Conservation (phyloP, 192 early-diverging fungal species). For the Backusella sp. region DNA sequence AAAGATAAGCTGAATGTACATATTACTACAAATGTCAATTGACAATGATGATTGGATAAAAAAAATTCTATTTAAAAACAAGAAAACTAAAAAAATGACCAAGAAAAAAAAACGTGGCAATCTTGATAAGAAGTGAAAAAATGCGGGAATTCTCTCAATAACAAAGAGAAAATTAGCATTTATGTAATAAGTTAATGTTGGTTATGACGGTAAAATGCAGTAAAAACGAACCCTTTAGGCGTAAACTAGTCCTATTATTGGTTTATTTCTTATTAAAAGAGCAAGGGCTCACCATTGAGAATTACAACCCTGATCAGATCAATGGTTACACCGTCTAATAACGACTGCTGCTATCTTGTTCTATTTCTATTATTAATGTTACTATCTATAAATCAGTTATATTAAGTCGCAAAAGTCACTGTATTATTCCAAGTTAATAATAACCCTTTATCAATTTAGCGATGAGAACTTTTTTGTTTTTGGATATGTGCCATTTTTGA, state of each 20-base stretch:
- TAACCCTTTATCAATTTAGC: no score
- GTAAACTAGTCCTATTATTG: neutral
- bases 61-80: neutral
- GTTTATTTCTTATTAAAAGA: neutral
- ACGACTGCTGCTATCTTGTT: neutral
- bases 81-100: neutral
- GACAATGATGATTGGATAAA: neutral
- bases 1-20: neutral
- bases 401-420: no score
- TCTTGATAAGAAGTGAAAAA: neutral
- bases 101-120: slow-evolving; percentile 1
- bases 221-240: neutral
- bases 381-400: neutral
- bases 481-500: no score
- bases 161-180: neutral
- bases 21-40: neutral
- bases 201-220: neutral
- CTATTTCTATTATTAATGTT: neutral
- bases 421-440: no score
- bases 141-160: neutral
- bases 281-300: neutral
- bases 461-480: no score
- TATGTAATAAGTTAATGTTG: neutral
- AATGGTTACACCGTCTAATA: neutral
- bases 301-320: neutral